phyloP scores from a whole-genome alignment of 73 alveolate genomes.

The Uronychia setigera region DNA sequence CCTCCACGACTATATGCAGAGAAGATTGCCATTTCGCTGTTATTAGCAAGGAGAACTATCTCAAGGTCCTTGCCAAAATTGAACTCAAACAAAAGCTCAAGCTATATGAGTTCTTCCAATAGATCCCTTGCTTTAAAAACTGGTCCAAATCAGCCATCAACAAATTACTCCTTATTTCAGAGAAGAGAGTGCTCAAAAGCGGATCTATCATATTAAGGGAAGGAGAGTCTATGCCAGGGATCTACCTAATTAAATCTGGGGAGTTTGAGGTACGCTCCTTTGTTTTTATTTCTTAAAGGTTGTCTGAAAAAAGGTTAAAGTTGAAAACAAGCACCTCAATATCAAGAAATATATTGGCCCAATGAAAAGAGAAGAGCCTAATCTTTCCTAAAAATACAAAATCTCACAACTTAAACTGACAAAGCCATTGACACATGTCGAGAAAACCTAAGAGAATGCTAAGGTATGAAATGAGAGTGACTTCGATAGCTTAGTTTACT shows the following conservation, averaged over 20 bases:
- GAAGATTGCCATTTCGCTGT: conserved; percentile 49
- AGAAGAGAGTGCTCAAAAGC: conserved; percentile 17
- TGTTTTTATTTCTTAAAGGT: conserved; percentile 4
- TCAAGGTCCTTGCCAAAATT: conserved; percentile 32
- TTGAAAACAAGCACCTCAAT: background rate
- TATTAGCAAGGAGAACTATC: conserved; percentile 22
- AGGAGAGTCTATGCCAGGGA: conserved; percentile 25
- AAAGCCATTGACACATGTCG: background rate
- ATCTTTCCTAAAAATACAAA: background rate
- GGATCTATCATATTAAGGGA: conserved; percentile 24
- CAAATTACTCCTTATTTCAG: conserved; percentile 24
- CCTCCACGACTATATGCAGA: conserved; percentile 30
- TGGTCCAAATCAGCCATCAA: conserved; percentile 30
- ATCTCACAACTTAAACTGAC: background rate
- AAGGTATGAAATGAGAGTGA: background rate
- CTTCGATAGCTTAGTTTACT: conserved; percentile 8
- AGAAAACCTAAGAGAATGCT: background rate
- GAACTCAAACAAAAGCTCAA: conserved; percentile 28
- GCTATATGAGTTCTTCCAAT: conserved; percentile 23
- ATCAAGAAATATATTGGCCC: background rate
- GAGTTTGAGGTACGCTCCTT: conserved; percentile 42
- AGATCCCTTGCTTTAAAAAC: conserved; percentile 26
- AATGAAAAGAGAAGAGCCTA: background rate
- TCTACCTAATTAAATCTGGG: conserved; percentile 30
- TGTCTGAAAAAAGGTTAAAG: background rate